Conservation (phyloP, 306 rosid species). For the Prunus davidiana region DNA sequence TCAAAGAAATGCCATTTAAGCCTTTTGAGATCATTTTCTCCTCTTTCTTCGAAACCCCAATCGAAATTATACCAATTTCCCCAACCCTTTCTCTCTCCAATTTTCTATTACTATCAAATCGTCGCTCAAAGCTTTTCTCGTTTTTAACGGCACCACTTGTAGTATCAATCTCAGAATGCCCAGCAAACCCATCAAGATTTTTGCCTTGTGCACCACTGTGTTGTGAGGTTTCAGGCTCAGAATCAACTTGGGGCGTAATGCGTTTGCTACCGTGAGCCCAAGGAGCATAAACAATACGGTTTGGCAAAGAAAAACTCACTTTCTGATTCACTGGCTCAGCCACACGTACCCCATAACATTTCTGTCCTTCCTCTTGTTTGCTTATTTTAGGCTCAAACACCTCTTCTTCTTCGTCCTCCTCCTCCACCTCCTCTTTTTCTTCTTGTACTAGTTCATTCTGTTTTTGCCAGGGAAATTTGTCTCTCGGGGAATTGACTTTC, state of each 20-base stretch:
- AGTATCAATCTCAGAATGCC: not conserved
- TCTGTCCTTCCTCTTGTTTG: not conserved
- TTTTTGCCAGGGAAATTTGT: constrained; percentile 73
- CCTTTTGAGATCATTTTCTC: constrained; percentile 15
- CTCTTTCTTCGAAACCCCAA: constrained; percentile 9
- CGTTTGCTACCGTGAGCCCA: constrained; percentile 57
- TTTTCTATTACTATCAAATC: not conserved
- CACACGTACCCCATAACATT: constrained; percentile 9
- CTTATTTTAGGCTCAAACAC: not conserved
- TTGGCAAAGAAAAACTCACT: constrained; percentile 35
- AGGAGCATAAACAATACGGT: constrained; percentile 44
- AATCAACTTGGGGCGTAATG: constrained; percentile 8
- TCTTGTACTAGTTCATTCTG: constrained; percentile 10
- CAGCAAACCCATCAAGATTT: constrained; percentile 12
- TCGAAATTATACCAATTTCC: constrained; percentile 20
- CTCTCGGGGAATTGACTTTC: constrained; percentile 49
- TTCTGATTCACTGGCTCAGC: constrained; percentile 26
- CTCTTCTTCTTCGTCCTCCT: constrained; percentile 6
- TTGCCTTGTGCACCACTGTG: not conserved
- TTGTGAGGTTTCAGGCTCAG: constrained; percentile 20
- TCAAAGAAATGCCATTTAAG: constrained; percentile 3
- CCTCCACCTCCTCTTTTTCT: not conserved
- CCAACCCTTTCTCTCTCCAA: constrained; percentile 1
- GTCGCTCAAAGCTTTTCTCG: not conserved
- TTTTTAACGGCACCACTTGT: constrained; percentile 14